Conservation (phyloP, 441 rosid genomes). For the Pelargonium citronellum region DNA sequence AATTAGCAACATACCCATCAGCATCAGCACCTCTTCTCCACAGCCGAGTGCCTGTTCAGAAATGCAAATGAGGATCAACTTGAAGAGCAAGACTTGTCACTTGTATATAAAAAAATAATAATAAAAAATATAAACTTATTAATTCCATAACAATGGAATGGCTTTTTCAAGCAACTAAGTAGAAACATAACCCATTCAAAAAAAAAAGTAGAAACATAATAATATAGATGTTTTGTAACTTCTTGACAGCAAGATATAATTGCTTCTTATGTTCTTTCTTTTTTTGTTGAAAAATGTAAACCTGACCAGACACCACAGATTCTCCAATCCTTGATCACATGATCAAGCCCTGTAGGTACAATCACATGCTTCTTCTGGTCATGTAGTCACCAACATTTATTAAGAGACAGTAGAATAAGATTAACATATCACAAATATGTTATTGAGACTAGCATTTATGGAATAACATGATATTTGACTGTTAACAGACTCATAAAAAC, state of each 20-base stretch:
- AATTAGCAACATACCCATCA: constrained; percentile 97
- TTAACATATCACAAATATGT: not conserved
- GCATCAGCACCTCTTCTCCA: constrained; percentile 99
- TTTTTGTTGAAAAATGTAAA: not conserved
- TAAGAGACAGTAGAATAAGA: not conserved
- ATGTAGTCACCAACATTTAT: not conserved
- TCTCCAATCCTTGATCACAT: not conserved
- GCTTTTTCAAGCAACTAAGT: constrained; percentile 9
- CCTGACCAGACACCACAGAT: not conserved
- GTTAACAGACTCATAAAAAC: not conserved
- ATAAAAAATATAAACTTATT: not conserved
- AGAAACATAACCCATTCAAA: not conserved
- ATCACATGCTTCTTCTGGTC: not conserved
- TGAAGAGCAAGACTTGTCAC: not conserved
- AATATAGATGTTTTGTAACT: not conserved
- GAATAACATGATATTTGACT: constrained; percentile 5
- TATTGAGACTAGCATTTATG: constrained; percentile 6
- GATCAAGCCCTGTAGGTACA: not conserved
- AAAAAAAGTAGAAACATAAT: not conserved
- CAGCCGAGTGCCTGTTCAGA: constrained; percentile 79
- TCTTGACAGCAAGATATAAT: not conserved
- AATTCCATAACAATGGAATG: not conserved
- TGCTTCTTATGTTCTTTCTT: not conserved
- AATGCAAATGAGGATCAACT: constrained; percentile 18
- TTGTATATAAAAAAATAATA: not conserved